These are phyloP conservation scores for Onygena corvina DNA, from an alignment of 2,329 filamentous ascomycete genomes.

Conservation along the genomic window DNA sequence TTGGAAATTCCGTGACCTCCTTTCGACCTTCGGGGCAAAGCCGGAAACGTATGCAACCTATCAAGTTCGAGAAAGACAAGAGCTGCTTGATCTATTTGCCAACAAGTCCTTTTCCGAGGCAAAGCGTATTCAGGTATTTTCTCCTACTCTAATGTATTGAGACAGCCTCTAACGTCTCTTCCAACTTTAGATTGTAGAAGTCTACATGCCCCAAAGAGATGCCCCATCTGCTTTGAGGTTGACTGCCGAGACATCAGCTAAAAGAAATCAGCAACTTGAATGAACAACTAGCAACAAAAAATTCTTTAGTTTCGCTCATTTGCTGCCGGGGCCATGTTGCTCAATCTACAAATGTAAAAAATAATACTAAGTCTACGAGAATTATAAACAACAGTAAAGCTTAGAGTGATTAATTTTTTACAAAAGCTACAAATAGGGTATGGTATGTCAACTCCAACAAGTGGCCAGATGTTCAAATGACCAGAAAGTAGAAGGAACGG, in stretches of 20 bases:
- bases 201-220: constrained; percentile 66
- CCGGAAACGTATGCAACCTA: constrained; percentile 48
- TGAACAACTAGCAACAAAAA: background rate
- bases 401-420: too few species aligned
- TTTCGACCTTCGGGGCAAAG: constrained; percentile 52
- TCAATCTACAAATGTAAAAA: background rate
- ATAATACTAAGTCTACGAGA: too few species aligned
- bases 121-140: constrained; percentile 29
- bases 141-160: background rate
- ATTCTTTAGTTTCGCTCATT: background rate
- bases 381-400: too few species aligned
- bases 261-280: constrained; percentile 39
- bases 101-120: constrained; percentile 50
- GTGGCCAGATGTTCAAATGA: background rate
- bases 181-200: constrained; percentile 59
- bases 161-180: constrained; percentile 10
- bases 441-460: background rate
- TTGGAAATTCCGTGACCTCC: constrained; percentile 60
- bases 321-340: background rate
- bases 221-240: constrained; percentile 56
- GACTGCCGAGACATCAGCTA: constrained; percentile 57
- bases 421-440: too few species aligned
- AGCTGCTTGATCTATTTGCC: constrained; percentile 52
- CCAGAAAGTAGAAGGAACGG: background rate
- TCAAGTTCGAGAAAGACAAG: constrained; percentile 52